phyloP scores from a whole-genome alignment of 2,329 filamentous ascomycete genomes.

The Exophiala mesophila region DNA sequence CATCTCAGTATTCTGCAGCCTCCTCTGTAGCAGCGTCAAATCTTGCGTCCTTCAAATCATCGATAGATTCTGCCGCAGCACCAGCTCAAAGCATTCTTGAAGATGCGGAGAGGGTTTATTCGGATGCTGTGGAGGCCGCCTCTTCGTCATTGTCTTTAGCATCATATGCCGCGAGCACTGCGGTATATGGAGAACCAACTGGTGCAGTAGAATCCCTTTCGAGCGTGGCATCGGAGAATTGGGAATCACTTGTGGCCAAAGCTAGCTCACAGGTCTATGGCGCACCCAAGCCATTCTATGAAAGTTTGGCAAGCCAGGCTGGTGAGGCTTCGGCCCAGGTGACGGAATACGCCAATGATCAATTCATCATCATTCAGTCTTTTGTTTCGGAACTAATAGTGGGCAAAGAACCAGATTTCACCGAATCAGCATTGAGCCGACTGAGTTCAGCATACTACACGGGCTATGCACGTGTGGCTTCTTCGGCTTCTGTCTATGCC shows the following conservation, averaged over 20 bases:
- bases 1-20: conserved; percentile 58
- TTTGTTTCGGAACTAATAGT: conserved; percentile 71
- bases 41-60: conserved; percentile 56
- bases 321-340: conserved; percentile 55
- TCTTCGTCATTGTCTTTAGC: conserved; percentile 37
- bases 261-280: conserved; percentile 68
- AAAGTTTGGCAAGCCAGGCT: conserved; percentile 16
- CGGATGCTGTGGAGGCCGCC: conserved; percentile 41
- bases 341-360: conserved; percentile 55
- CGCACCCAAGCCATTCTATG: conserved; percentile 48
- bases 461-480: conserved; percentile 40
- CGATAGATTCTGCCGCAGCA: conserved; percentile 17
- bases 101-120: conserved; percentile 43
- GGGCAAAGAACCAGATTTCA: conserved; percentile 75
- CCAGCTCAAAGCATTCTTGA: conserved; percentile 37
- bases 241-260: conserved; percentile 59
- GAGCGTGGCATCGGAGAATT: conserved; percentile 56
- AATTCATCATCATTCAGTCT: conserved; percentile 65
- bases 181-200: conserved; percentile 42
- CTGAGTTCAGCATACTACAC: conserved; percentile 69
- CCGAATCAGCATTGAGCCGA: conserved; percentile 70
- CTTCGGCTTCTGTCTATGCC: conserved; percentile 51
- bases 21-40: conserved; percentile 54
- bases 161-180: conserved; percentile 36
- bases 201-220: conserved; percentile 44